phyloP scores from a whole-genome alignment of 768 basidiomycete species.

The Brasilioporus rufonigricans region DNA sequence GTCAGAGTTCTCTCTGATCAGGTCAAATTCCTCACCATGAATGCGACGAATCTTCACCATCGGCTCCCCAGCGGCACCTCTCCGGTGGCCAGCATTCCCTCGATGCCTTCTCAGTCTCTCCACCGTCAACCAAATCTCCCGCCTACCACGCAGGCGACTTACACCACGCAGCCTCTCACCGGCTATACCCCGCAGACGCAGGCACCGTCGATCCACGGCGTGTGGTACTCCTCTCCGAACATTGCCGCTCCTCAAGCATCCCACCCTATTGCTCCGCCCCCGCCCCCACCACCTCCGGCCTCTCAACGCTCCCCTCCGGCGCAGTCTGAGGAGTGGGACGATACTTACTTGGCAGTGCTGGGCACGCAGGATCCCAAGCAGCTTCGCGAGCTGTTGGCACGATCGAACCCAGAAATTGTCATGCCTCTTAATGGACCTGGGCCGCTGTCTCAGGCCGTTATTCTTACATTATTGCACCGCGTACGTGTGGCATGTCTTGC shows the following conservation, averaged over 20 bases:
- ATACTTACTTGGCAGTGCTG: constrained; percentile 73
- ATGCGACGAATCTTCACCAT: constrained; percentile 38
- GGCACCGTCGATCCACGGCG: constrained; percentile 26
- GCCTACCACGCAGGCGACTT: constrained; percentile 36
- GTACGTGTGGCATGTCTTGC: constrained; percentile 42
- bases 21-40: constrained; percentile 74
- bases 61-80: constrained; percentile 35
- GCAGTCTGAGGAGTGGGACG: constrained; percentile 78
- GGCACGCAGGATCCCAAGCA: constrained; percentile 72
- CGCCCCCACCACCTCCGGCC: constrained; percentile 35
- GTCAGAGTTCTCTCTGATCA: constrained; percentile 76
- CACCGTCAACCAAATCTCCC: constrained; percentile 36
- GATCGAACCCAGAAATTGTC: constrained; percentile 75
- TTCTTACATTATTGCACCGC: constrained; percentile 79
- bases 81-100: constrained; percentile 34
- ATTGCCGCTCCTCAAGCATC: constrained; percentile 84
- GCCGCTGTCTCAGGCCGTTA: constrained; percentile 79
- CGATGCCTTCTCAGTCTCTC: constrained; percentile 34
- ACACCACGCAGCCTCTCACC: constrained; percentile 32
- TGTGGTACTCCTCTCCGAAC: constrained; percentile 58
- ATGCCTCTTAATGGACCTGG: constrained; percentile 71
- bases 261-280: constrained; percentile 72
- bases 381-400: constrained; percentile 68
- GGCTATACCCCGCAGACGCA: constrained; percentile 34
- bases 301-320: constrained; percentile 54